Conservation (phyloP, 169 alveolate species). For the Cryptosporidium andersoni region DNA sequence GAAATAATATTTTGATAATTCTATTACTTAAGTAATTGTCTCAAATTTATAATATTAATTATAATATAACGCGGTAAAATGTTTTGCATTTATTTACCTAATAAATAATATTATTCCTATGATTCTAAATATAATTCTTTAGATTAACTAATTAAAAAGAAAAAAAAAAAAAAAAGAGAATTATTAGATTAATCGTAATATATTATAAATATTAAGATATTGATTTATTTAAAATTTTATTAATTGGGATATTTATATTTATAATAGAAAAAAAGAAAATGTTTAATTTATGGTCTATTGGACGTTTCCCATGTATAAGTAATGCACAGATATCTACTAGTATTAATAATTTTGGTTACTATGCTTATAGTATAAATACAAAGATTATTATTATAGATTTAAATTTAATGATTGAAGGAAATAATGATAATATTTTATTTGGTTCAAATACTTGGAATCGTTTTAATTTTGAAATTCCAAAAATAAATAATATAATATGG, state of each 20-base stretch:
- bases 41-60: too few species aligned
- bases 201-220: background rate
- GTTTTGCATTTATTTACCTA: too few species aligned
- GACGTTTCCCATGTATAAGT: conserved; percentile 23
- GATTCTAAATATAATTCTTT: background rate
- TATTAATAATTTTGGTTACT: conserved; percentile 35
- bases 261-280: background rate
- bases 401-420: conserved; percentile 63
- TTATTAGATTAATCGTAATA: background rate
- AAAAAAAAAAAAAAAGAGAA: background rate
- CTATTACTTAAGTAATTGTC: too few species aligned
- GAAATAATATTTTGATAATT: too few species aligned
- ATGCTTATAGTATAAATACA: conserved; percentile 59
- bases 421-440: conserved; percentile 31
- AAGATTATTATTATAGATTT: conserved; percentile 34
- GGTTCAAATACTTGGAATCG: conserved; percentile 52
- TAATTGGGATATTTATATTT: background rate
- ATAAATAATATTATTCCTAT: too few species aligned
- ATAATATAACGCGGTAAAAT: too few species aligned
- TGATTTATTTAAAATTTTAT: background rate
- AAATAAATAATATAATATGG: background rate
- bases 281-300: conserved; percentile 61
- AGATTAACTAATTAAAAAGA: background rate
- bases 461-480: conserved; percentile 20
- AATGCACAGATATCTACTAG: conserved; percentile 7